Conservation (phyloP, 225 moss, liverwort and hornwort genomes). For the Anthoceros angustus region DNA sequence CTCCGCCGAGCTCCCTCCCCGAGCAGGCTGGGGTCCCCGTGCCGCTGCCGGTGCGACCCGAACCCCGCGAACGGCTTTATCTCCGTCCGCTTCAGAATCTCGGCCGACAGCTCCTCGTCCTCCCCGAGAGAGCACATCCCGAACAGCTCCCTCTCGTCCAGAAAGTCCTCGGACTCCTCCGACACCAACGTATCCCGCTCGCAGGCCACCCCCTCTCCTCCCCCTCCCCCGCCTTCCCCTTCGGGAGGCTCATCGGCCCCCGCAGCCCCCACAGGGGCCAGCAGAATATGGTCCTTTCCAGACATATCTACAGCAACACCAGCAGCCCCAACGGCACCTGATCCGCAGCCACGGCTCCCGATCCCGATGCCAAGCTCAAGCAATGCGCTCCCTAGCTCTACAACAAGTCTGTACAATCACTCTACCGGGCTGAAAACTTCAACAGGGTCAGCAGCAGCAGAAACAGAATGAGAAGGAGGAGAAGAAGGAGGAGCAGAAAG, state of each 20-base stretch:
- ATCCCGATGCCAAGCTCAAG: not conserved
- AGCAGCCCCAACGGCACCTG: not conserved
- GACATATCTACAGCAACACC: not conserved
- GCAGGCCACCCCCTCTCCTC: not conserved
- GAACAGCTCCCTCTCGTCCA: not conserved
- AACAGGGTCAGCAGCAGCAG: too few species aligned
- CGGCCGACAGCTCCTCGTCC: conserved; percentile 9
- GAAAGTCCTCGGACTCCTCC: not conserved
- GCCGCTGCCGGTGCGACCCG: conserved; percentile 5
- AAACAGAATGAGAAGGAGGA: too few species aligned
- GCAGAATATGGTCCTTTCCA: not conserved
- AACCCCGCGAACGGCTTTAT: not conserved
- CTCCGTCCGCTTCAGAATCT: not conserved
- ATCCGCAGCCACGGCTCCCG: not conserved
- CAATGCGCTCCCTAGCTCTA: not conserved
- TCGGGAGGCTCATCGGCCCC: not conserved
- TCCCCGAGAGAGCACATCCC: conserved; percentile 2
- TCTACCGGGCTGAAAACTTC: too few species aligned
- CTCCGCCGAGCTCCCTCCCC: not conserved
- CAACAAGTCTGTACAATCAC: too few species aligned
- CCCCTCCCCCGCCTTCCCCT: not conserved
- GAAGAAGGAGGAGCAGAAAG: too few species aligned
- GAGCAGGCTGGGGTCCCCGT: not conserved
- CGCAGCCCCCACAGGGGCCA: not conserved
- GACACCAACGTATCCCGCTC: not conserved